A percentile compares a stretch with the other conserved stretches of the same genome.
These are phyloP conservation scores for Fusarium robinianum DNA, from an alignment of 2,329 filamentous ascomycete species.

Conservation along the genomic window DNA sequence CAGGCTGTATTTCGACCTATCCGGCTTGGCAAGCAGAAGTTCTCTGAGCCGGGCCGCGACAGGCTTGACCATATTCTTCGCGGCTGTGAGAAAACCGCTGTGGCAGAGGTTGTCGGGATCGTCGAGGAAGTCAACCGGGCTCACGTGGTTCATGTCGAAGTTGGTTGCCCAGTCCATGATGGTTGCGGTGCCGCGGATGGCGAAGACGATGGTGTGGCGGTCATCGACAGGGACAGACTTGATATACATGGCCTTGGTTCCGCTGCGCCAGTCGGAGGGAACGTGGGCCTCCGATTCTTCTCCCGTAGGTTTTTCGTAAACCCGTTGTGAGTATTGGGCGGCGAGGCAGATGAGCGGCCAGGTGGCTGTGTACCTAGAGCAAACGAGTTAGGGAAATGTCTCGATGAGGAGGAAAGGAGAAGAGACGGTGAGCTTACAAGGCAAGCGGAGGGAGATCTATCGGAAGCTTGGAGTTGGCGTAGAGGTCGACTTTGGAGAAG, in stretches of 20 bases:
- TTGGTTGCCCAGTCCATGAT: constrained; percentile 90
- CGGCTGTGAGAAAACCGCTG: constrained; percentile 76
- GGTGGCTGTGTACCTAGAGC: constrained; percentile 67
- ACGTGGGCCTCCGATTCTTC: constrained; percentile 71
- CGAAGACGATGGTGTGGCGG: constrained; percentile 79
- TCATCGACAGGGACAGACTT: constrained; percentile 80
- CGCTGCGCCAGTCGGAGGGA: constrained; percentile 69
- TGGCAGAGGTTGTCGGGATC: constrained; percentile 79
- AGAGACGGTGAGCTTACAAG: constrained; percentile 54
- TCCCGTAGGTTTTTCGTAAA: constrained; percentile 68
- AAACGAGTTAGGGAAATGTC: constrained; percentile 2
- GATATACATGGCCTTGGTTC: constrained; percentile 85
- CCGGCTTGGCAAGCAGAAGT: constrained; percentile 69
- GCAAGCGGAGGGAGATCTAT: constrained; percentile 68
- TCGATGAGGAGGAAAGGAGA: neutral
- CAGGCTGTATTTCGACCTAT: constrained; percentile 69
- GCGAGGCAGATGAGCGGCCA: constrained; percentile 80
- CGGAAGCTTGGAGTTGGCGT: constrained; percentile 77
- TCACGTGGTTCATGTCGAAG: constrained; percentile 68
- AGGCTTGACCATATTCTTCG: constrained; percentile 73
- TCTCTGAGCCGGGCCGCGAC: constrained; percentile 72
- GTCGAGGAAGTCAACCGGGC: constrained; percentile 73
- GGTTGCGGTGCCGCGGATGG: constrained; percentile 78
- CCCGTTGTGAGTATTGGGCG: constrained; percentile 74
- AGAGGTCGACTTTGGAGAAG: constrained; percentile 77